Evolutionary conservation across 2,329 filamentous ascomycete genomes (phyloP), one percentile per base, ranked within the genome.

Genomic region (Hirsutella rhossiliensis): DNA sequence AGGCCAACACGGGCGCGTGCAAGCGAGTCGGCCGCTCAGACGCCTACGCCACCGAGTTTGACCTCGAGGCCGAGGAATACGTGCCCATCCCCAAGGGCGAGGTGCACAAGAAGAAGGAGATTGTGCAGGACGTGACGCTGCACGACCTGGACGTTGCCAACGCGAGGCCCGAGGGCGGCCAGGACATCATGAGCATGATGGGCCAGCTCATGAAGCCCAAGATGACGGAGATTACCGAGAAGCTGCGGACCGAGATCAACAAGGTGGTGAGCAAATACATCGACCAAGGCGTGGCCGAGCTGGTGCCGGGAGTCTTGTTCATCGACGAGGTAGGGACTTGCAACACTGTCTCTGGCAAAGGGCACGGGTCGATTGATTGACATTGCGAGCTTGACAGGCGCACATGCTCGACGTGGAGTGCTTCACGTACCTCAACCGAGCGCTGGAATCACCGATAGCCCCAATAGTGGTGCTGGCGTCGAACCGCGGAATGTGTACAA

Each of bases 151-250:
- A 98, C 59, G 84, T 97, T 50, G 92, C 92, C 51, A 98, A 98
- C 58, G 85, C 92, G 13, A 75, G 90, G 56, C 92, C 92, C 5
- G 88, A 97, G 69, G 92, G 92, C 43, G 92, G 92, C 38, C 92
- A 98, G 72, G 92, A 98, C 64, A 94, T 98, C 53, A 97, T 98
- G 89, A 96, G 89, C 71, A 97, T 98, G 92, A 97, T 98, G 90
- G 92, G 92, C 56, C 92, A 98, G 67, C 70, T 98, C 59, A 96
- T 97, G 88, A 97, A 97, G 76, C 92, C 92, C 49, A 94, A 94
- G 72, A 96, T 96, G 81, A 98, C 92, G 6, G 92, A 98, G 64
- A 97, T 98, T 59, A 98, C 92, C 28, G 92, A 98, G 67, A 98
- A 98, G 72, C 71, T 98, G 58, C 80, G 92, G 48, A 73, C 78